Conservation (phyloP, 2,329 filamentous ascomycete species). For the Allantophomopsis cytisporea region DNA sequence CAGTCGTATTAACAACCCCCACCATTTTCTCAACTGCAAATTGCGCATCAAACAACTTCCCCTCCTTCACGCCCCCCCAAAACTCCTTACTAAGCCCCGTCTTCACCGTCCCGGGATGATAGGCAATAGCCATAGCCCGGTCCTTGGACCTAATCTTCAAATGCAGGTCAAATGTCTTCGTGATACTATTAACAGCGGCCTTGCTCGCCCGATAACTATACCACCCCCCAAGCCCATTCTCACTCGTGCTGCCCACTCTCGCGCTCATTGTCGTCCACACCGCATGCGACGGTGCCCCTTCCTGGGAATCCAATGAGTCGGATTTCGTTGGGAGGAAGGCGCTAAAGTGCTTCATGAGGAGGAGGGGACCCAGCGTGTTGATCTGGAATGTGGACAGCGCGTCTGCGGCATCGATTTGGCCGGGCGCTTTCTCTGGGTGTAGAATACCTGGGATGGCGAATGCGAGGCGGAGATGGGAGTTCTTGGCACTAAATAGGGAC, state of each 20-base stretch:
- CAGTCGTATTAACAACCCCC: constrained; percentile 36
- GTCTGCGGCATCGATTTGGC: constrained; percentile 44
- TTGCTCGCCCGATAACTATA: constrained; percentile 71
- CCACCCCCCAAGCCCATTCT: constrained; percentile 68
- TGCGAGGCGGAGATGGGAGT: constrained; percentile 51
- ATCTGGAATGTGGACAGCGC: constrained; percentile 59
- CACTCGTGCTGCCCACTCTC: constrained; percentile 59
- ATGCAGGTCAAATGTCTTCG: constrained; percentile 59
- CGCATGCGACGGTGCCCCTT: constrained; percentile 34
- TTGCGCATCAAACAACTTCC: constrained; percentile 51
- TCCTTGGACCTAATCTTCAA: constrained; percentile 41
- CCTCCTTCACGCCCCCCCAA: constrained; percentile 48
- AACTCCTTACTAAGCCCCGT: constrained; percentile 62
- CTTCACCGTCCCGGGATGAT: constrained; percentile 73
- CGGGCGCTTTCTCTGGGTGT: constrained; percentile 56
- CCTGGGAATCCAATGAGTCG: constrained; percentile 4
- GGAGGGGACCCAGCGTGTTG: constrained; percentile 61
- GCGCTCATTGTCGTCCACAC: constrained; percentile 67
- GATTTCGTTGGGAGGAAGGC: constrained; percentile 50
- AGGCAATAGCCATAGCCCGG: constrained; percentile 51
- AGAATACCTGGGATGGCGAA: constrained; percentile 61
- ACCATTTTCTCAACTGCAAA: constrained; percentile 53
- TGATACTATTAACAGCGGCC: constrained; percentile 57
- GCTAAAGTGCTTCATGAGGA: constrained; percentile 66
- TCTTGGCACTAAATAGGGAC: constrained; percentile 33